Conservation (phyloP, 192 early-diverging fungal genomes). For the Obelidium mucronatum region DNA sequence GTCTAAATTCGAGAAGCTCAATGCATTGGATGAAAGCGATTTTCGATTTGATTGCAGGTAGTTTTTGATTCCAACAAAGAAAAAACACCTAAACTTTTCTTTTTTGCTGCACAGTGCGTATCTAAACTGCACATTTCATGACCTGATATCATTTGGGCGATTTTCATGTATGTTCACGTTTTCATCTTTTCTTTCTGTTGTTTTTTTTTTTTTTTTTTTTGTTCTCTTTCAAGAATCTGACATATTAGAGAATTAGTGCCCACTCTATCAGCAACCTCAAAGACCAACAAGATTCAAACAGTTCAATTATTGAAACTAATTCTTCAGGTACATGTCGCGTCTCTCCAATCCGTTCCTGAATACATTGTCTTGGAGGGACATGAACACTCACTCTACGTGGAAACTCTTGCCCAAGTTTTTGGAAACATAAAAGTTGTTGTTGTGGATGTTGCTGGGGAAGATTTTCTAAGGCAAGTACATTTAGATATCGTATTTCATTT, state of each 20-base stretch:
- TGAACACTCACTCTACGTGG: constrained; percentile 12
- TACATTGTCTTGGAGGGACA: constrained; percentile 30
- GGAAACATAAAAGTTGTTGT: not conserved
- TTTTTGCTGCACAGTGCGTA: constrained; percentile 19
- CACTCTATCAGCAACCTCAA: not conserved
- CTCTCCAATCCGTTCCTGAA: not conserved
- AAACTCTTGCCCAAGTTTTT: not conserved
- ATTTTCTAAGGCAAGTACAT: too few relatives aligned
- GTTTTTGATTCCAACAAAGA: not conserved
- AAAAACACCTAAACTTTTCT: not conserved
- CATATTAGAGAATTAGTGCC: constrained; percentile 25
- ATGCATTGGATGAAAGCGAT: not conserved
- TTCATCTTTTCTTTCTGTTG: too few relatives aligned
- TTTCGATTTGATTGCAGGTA: constrained; percentile 11
- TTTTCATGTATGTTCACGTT: constrained; percentile 24
- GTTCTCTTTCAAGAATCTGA: too few relatives aligned
- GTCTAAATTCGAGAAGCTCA: not conserved
- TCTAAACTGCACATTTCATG: constrained; percentile 23
- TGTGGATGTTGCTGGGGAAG: not conserved
- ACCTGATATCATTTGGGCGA: not conserved
- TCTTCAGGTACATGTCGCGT: constrained; percentile 1
- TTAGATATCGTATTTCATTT: too few relatives aligned
- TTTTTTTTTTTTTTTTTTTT: too few relatives aligned
- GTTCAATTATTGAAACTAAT: constrained; percentile 5
- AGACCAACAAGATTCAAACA: not conserved